Evolutionary conservation across 768 basidiomycete species (phyloP).

Genomic region (Leccinellum rugosiceps): DNA sequence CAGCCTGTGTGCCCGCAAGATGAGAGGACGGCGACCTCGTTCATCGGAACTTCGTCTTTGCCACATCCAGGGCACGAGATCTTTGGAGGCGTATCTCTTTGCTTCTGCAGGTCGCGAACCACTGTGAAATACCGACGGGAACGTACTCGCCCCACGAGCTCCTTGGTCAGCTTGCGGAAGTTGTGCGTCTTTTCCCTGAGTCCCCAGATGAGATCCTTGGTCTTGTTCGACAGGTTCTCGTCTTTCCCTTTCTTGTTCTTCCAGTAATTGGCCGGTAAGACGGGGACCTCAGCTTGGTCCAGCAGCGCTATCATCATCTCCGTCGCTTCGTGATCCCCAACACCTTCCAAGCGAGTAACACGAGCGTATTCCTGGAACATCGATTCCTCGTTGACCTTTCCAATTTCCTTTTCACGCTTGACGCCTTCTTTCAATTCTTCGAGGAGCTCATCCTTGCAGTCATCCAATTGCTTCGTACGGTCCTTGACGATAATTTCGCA

Average conservation of each 20-base stretch:
- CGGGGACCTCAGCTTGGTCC: constrained; percentile 53
- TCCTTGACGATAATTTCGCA: constrained; percentile 90
- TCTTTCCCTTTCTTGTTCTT: constrained; percentile 53
- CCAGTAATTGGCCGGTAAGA: constrained; percentile 26
- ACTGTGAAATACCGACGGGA: constrained; percentile 91
- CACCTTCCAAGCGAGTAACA: constrained; percentile 57
- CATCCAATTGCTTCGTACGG: constrained; percentile 73
- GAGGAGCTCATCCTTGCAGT: constrained; percentile 73
- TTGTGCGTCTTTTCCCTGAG: constrained; percentile 87
- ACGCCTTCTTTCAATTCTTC: constrained; percentile 63
- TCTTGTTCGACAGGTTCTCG: constrained; percentile 51
- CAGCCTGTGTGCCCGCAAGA: constrained; percentile 93
- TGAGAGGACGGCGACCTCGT: constrained; percentile 79
- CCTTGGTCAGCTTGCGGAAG: constrained; percentile 80
- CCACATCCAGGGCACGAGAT: constrained; percentile 64
- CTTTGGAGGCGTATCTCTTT: constrained; percentile 54
- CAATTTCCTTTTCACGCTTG: constrained; percentile 65
- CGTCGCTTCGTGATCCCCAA: constrained; percentile 77
- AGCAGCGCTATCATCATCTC: constrained; percentile 56
- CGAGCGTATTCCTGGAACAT: constrained; percentile 79
- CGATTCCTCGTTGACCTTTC: constrained; percentile 61
- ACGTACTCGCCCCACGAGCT: constrained; percentile 84
- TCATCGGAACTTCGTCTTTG: constrained; percentile 51
- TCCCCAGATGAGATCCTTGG: constrained; percentile 68
- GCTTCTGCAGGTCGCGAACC: constrained; percentile 84